Conservation (phyloP, 768 basidiomycete genomes). For the Hebeloma cylindrosporum region DNA sequence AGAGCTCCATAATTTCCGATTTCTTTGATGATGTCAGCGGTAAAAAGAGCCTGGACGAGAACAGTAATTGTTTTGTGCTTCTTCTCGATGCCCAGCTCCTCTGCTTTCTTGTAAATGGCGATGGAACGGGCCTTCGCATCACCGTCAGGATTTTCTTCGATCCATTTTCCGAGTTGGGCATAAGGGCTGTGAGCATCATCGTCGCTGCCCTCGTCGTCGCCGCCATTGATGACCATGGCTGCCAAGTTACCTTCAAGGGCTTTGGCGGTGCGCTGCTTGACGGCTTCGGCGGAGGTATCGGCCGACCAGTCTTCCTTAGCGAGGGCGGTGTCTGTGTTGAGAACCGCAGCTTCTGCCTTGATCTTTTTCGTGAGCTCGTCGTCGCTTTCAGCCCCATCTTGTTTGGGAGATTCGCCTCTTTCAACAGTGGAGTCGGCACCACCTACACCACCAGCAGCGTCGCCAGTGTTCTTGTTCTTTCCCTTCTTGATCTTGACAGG, state of each 20-base stretch:
- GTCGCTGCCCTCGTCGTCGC: slow-evolving; percentile 89
- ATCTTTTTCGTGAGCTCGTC: slow-evolving; percentile 90
- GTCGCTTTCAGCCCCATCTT: slow-evolving; percentile 72
- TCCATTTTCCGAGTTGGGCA: slow-evolving; percentile 78
- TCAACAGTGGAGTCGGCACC: slow-evolving; percentile 37
- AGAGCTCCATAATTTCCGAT: slow-evolving; percentile 65
- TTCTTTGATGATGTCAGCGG: slow-evolving; percentile 64
- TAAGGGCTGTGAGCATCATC: slow-evolving; percentile 89
- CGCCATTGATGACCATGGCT: slow-evolving; percentile 50
- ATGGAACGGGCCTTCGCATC: slow-evolving; percentile 54
- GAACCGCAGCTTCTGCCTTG: slow-evolving; percentile 82
- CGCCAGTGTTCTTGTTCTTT: slow-evolving; percentile 57
- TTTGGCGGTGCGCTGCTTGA: slow-evolving; percentile 78
- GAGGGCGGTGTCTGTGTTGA: slow-evolving; percentile 61
- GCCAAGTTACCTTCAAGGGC: slow-evolving; percentile 64
- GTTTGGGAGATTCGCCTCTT: slow-evolving; percentile 37
- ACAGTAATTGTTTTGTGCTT: slow-evolving; percentile 90
- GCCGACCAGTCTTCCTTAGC: slow-evolving; percentile 84
- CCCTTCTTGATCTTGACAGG: slow-evolving; percentile 84
- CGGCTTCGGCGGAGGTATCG: slow-evolving; percentile 89
- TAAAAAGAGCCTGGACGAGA: slow-evolving; percentile 83
- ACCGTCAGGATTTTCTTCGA: slow-evolving; percentile 63
- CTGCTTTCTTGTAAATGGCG: slow-evolving; percentile 83
- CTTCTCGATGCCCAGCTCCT: slow-evolving; percentile 89
- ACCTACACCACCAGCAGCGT: slow-evolving; percentile 46